These are phyloP conservation scores for Phytophthora megakarya DNA, from an alignment of 352 stramenopile genomes.

Conservation along the genomic window DNA sequence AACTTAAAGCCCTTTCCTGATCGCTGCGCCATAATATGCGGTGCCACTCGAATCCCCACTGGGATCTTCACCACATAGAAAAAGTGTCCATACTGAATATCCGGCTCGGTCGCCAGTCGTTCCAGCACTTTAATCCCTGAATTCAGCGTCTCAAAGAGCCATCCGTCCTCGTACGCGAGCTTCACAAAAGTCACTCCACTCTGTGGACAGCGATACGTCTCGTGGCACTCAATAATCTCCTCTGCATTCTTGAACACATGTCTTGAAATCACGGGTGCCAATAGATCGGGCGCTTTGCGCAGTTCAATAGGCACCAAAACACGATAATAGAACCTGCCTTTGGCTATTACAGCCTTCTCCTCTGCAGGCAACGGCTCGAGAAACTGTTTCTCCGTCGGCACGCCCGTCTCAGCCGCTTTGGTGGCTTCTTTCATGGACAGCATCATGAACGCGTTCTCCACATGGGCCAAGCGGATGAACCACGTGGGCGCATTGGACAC, in stretches of 20 bases:
- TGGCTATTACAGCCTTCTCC: conserved; percentile 44
- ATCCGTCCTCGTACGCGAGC: conserved; percentile 82
- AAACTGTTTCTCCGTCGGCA: conserved; percentile 31
- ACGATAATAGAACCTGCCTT: conserved; percentile 70
- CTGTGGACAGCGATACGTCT: conserved; percentile 70
- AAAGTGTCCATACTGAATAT: conserved; percentile 77
- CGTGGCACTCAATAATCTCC: conserved; percentile 81
- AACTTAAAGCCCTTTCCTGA: conserved; percentile 81
- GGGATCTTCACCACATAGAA: conserved; percentile 87
- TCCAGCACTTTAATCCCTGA: conserved; percentile 83
- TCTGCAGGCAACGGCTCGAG: conserved; percentile 46
- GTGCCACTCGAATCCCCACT: conserved; percentile 79
- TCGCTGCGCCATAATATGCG: conserved; percentile 84
- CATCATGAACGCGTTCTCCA: conserved; percentile 79
- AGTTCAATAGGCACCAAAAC: conserved; percentile 82
- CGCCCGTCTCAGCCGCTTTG: conserved; percentile 23
- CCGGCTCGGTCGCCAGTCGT: conserved; percentile 59
- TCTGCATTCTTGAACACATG: conserved; percentile 80
- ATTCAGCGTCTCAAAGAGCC: conserved; percentile 82
- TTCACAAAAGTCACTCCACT: conserved; percentile 82
- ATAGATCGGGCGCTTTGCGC: conserved; percentile 66
- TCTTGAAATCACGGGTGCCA: conserved; percentile 68
- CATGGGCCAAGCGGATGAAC: conserved; percentile 72
- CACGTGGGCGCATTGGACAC: conserved; percentile 61
- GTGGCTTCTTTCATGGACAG: conserved; percentile 50